Evolutionary conservation across 202 grass and related monocot species (phyloP), one percentile per base, ranked within the genome.

Genomic region (Eragrostis tef): DNA sequence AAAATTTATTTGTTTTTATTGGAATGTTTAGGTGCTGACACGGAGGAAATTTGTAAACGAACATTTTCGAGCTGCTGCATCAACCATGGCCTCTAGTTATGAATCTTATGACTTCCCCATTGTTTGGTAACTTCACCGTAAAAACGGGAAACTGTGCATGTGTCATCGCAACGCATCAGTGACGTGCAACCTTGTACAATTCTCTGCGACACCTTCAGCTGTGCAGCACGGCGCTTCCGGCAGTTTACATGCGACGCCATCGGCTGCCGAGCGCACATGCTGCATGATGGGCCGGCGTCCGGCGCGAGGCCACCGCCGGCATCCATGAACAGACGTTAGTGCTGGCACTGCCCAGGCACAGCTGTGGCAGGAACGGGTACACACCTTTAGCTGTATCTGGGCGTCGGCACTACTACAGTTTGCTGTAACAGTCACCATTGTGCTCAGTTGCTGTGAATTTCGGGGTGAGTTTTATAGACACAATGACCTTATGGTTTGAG

Each of bases 221-320:
- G 31, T 34, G 4, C 31, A 34, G 4, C 31, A 2, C 4, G 1
- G 1, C 31, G 4, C 31, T 34, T 34, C 4, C 31, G 4, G 4
- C 4, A 52, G 7, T 47, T 63, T 77, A 71, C 70, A 69, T 36
- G 56, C 24, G 58, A 71, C 9, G 69, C 60, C 69, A 3, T 63
- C 46, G 46, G 73, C 66, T 87, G 79, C 73, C 20, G 52, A 3
- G 72, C 24, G 56, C 85, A 65, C 79, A 83, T 73, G 73, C n/a
- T 56, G 39, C 6, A 25, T 13, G 26, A n/a, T 14, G 52, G 31
- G 29, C n/a, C 9, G 42, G 17, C 29, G 19, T 39, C 34, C 34
- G 34, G 34, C 3, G 34, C 34, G 34, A 2, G 34, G 58, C 67
- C 78, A 31, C 16, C 6, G 43, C 53, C 26, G 69, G n/a, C 77